Percentiles rank a stretch among this genome's conserved stretches.
These are phyloP conservation scores for Pichia sp. DNA, from an alignment of 1,139 yeast genomes.

Conservation along the genomic window DNA sequence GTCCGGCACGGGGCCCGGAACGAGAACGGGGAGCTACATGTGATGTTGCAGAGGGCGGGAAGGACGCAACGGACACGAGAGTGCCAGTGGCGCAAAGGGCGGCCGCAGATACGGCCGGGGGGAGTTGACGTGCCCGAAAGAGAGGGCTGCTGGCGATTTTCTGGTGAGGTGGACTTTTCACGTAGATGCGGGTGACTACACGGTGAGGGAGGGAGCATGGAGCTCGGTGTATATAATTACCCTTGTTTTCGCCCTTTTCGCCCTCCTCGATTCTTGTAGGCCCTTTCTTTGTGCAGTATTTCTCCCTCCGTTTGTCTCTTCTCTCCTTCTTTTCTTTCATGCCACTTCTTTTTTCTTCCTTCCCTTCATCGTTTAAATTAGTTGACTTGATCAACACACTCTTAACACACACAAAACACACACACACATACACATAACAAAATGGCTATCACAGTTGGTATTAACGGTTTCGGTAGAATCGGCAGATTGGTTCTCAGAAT, in stretches of 20 bases:
- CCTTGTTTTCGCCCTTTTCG: not conserved
- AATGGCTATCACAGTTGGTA: constrained; percentile 61
- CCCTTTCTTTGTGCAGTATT: not conserved
- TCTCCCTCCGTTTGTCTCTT: not conserved
- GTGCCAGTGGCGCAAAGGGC: no score
- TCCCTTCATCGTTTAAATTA: constrained; percentile 3
- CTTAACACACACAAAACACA: not conserved
- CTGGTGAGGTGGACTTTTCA: not conserved
- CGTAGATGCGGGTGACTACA: not conserved
- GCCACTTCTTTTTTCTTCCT: not conserved
- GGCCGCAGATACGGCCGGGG: no score
- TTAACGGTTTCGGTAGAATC: constrained; percentile 90
- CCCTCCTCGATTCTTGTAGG: not conserved
- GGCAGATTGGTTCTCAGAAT: constrained; percentile 79
- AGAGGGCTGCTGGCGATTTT: not conserved
- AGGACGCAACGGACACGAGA: no score
- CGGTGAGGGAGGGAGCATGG: not conserved
- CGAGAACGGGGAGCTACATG: no score
- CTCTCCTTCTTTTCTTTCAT: not conserved
- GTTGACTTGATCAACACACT: constrained; percentile 9
- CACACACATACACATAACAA: constrained; percentile 16
- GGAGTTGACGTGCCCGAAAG: no score
- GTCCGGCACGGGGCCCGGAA: no score
- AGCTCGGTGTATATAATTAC: not conserved
- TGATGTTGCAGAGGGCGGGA: no score